phyloP scores from a whole-genome alignment of 192 early-diverging fungal genomes.

The Radiomyces spectabilis region DNA sequence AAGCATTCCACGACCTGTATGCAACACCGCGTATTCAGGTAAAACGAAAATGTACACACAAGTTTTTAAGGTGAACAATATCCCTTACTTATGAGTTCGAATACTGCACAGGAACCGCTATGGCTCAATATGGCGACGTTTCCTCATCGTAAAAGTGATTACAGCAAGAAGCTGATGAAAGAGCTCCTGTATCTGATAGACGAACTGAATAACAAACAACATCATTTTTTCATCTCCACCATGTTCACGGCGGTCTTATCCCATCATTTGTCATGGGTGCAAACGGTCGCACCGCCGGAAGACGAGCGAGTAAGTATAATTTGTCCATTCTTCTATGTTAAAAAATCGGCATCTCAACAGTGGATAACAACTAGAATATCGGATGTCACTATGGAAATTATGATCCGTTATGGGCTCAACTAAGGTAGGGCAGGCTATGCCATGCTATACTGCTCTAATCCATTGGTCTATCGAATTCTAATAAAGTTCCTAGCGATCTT shows the following conservation, averaged over 20 bases:
- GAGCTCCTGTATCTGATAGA: slow-evolving; percentile 27
- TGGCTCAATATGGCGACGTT: slow-evolving; percentile 42
- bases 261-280: slow-evolving; percentile 50
- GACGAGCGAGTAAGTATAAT: slow-evolving; percentile 31
- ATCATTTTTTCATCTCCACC: slow-evolving; percentile 38
- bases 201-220: slow-evolving; percentile 17
- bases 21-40: slow-evolving; percentile 50
- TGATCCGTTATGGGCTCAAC: slow-evolving; percentile 52
- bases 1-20: slow-evolving; percentile 38
- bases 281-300: slow-evolving; percentile 41
- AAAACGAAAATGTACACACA: not conserved
- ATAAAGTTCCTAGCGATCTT: slow-evolving; percentile 27
- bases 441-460: not conserved
- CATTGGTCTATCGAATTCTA: not conserved
- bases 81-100: not conserved
- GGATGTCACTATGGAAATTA: slow-evolving; percentile 30
- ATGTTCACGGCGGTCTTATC: slow-evolving; percentile 40
- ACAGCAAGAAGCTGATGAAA: slow-evolving; percentile 21
- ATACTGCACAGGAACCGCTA: slow-evolving; percentile 25
- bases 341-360: too few relatives aligned
- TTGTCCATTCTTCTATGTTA: too few relatives aligned
- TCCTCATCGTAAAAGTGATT: slow-evolving; percentile 21
- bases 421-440: too few relatives aligned
- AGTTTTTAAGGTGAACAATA: not conserved
- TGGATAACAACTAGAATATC: slow-evolving; percentile 8